These are phyloP conservation scores for Alternaria longipes DNA, from an alignment of 2,329 filamentous ascomycete species.

Conservation along the genomic window DNA sequence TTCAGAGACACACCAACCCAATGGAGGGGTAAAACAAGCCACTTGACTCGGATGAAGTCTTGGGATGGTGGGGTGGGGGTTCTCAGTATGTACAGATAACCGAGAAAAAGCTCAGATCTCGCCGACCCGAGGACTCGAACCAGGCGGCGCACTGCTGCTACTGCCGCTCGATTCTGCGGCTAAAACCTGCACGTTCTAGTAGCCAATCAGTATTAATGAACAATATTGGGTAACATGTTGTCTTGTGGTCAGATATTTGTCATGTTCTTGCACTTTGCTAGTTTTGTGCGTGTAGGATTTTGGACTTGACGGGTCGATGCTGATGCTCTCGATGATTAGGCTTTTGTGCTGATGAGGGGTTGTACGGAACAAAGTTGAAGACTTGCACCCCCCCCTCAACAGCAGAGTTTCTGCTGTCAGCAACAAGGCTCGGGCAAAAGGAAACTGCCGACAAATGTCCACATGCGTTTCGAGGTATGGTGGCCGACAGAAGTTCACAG, in stretches of 20 bases:
- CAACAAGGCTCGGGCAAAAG: slow-evolving; percentile 6
- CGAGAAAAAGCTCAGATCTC: slow-evolving; percentile 21
- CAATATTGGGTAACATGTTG: slow-evolving; percentile 16
- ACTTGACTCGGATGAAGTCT: slow-evolving; percentile 26
- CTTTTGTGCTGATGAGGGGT: slow-evolving; percentile 8
- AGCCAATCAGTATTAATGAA: slow-evolving; percentile 27
- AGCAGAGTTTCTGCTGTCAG: slow-evolving; percentile 7
- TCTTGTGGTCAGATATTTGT: slow-evolving; percentile 12
- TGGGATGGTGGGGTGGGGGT: slow-evolving; percentile 18
- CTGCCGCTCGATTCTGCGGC: slow-evolving; percentile 17
- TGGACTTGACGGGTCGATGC: not conserved
- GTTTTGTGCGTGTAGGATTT: not conserved
- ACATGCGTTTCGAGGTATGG: not conserved
- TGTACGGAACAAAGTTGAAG: not conserved
- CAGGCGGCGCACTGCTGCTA: slow-evolving; percentile 6
- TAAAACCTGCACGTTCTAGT: slow-evolving; percentile 14
- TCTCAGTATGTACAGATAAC: slow-evolving; percentile 16
- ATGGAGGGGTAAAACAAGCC: slow-evolving; percentile 21
- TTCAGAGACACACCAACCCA: slow-evolving; percentile 13
- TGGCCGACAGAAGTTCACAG: not conserved
- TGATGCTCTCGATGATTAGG: not conserved
- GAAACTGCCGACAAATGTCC: not conserved
- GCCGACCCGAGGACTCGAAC: slow-evolving; percentile 15
- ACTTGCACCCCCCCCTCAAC: not conserved
- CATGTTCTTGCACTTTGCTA: slow-evolving; percentile 8